Base-by-base conservation (phyloP, 2,329 filamentous ascomycete genomes). In the Sporothrix dimorphospora region DNA sequence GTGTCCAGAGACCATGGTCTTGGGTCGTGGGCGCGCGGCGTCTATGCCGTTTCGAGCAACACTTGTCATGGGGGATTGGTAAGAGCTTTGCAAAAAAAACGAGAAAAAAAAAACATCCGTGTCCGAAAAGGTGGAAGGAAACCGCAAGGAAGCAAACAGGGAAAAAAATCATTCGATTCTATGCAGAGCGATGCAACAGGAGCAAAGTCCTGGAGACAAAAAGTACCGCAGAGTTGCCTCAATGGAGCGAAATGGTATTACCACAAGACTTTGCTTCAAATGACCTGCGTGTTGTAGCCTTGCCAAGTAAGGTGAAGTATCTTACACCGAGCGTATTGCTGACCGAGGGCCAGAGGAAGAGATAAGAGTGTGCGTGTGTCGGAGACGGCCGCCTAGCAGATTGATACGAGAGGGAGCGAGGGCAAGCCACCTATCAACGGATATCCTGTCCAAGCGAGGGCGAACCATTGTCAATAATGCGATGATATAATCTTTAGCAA, bases 1-100 rank as follows among this genome's bases (percentile, higher is more conserved):
- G 5, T 42, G 34, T 34, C 57, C 57, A 63, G 34, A 63, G 57
- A 63, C 57, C 57, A 40, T 63, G 57, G 57, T 19, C 57, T 63
- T 63, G 57, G 57, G 57, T 63, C 34, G 53, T 27, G 19, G 53
- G 53, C 19, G 27, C 53, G 53, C 53, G 27, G 53, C 53, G 34
- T 61, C 57, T 63, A 42, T 34, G n/a, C 57, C 57, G 42, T 63
- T 6, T 63, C 7, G 19, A 63, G 57, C n/a, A 63, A 63, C 24
- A 19, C 38, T 42, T 63, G 57, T 24, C 24, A 27, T 19, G 14
- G 53, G 27, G 27, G n/a, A 16, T 27, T 55, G 51, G 51, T 55
- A 16, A 30, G 45, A n/a, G n/a, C n/a, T n/a, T n/a, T n/a, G n/a
- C n/a, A n/a, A n/a, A n/a, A n/a, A n/a, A n/a, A n/a, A n/a, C n/a